These are phyloP conservation scores for Tieghemostelium lacteum DNA, from an alignment of 78 protist genomes.

Conservation along the genomic window DNA sequence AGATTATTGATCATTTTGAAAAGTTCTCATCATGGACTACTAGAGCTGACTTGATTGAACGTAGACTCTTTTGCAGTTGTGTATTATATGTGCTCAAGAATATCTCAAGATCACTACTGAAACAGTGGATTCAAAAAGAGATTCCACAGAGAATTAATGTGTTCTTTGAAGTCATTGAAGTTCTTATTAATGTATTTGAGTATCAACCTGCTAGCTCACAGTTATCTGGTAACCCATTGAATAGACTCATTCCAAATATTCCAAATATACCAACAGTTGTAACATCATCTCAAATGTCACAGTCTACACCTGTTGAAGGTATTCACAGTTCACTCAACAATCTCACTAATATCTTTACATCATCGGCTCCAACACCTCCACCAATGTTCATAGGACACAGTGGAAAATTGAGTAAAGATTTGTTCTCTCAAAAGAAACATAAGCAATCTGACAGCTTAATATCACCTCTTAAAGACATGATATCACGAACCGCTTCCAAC, in stretches of 20 bases:
- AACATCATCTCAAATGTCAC: background rate
- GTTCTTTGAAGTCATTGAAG: conserved; percentile 9
- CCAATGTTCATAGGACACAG: background rate
- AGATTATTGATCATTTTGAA: conserved; percentile 49
- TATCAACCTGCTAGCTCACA: conserved; percentile 8
- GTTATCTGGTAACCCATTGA: too few relatives aligned
- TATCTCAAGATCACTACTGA: conserved; percentile 14
- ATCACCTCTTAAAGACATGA: background rate
- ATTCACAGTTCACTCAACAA: background rate
- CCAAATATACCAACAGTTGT: too few relatives aligned
- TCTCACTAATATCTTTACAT: background rate
- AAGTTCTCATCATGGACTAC: conserved; percentile 16
- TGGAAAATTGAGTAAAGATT: conserved; percentile 25
- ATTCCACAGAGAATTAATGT: conserved; percentile 57
- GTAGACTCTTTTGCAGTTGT: conserved; percentile 24
- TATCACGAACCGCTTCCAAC: background rate
- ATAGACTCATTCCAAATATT: too few relatives aligned
- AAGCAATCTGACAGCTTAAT: background rate
- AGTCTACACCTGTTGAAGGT: background rate
- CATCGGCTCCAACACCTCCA: background rate
- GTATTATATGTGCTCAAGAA: conserved; percentile 47
- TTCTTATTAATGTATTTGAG: conserved; percentile 28
- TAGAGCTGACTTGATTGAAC: background rate
- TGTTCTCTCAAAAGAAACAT: background rate
- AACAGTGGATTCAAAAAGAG: conserved; percentile 71